phyloP scores from a whole-genome alignment of 2,329 filamentous ascomycete species.

The Cryphonectria radicalis region DNA sequence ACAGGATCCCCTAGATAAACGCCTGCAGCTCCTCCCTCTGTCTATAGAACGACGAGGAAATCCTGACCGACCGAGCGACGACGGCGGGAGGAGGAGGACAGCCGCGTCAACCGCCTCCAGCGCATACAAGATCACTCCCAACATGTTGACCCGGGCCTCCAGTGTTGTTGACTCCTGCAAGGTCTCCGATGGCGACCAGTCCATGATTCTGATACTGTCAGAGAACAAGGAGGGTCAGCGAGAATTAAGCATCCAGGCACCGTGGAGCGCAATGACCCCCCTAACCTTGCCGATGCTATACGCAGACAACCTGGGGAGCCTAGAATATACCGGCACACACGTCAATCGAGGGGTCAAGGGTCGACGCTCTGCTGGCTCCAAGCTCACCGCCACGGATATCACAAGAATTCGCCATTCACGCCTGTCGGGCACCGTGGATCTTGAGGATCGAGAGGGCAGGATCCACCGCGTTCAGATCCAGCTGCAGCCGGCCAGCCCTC shows the following conservation, averaged over 20 bases:
- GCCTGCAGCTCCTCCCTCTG: conserved; percentile 69
- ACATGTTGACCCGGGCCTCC: conserved; percentile 62
- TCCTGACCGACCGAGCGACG: conserved; percentile 35
- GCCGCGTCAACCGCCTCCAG: conserved; percentile 38
- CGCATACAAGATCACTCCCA: conserved; percentile 49
- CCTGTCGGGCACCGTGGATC: conserved; percentile 65
- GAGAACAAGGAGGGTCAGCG: conserved; percentile 66
- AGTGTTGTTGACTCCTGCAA: conserved; percentile 76
- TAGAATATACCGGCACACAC: conserved; percentile 59
- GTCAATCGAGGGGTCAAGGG: conserved; percentile 57
- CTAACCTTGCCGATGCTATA: conserved; percentile 66
- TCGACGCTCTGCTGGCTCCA: conserved; percentile 50
- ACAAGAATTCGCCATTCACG: conserved; percentile 62
- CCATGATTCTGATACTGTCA: conserved; percentile 72
- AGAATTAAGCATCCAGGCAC: conserved; percentile 73
- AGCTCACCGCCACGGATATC: conserved; percentile 52
- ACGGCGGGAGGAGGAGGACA: conserved; percentile 31
- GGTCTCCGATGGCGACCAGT: conserved; percentile 67
- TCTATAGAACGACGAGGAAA: conserved; percentile 53
- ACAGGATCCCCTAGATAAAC: conserved; percentile 69
- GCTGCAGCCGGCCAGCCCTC: conserved; percentile 66
- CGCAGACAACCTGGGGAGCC: conserved; percentile 61
- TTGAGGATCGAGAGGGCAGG: conserved; percentile 64
- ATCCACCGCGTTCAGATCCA: conserved; percentile 71
- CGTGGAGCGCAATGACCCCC: conserved; percentile 73